A percentile compares a stretch with the other conserved stretches of the same genome.
Evolutionary conservation across 1,284 basidiomycete genomes (phyloP).

Genomic region (Waitea zeae): DNA sequence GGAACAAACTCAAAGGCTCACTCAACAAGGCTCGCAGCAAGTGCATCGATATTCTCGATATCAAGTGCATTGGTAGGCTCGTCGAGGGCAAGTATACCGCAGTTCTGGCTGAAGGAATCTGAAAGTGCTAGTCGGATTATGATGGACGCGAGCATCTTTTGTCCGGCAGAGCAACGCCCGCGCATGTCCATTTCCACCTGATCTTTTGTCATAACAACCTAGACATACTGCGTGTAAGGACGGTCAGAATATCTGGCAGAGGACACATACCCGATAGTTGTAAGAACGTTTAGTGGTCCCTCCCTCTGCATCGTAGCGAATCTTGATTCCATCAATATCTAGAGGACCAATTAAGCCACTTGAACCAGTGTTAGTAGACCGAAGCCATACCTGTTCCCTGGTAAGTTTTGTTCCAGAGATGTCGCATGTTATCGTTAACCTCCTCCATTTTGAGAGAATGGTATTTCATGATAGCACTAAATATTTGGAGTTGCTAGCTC

Average conservation of each 20-base stretch:
- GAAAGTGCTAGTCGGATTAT: constrained; percentile 96
- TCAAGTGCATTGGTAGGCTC: constrained; percentile 98
- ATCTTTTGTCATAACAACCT: constrained; percentile 98
- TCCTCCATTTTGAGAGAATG: constrained; percentile 99
- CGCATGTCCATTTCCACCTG: constrained; percentile 99
- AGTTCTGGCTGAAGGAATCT: constrained; percentile 95
- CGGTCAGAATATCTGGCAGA: constrained; percentile 4
- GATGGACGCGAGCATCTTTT: constrained; percentile 98
- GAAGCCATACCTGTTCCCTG: constrained; percentile 75
- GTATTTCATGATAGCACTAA: constrained; percentile 93
- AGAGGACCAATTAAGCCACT: constrained; percentile 4
- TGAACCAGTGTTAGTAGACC: constrained; percentile 1
- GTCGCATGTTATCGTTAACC: constrained; percentile 93
- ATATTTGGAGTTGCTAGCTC: constrained; percentile 3
- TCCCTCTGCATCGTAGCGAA: constrained; percentile 87
- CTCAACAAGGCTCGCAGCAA: constrained; percentile 87
- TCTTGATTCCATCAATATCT: constrained; percentile 98
- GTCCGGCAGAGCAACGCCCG: constrained; percentile 93
- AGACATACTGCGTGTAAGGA: constrained; percentile 10
- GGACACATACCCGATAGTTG: constrained; percentile 76
- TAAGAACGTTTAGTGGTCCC: constrained; percentile 81
- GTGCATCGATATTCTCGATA: constrained; percentile 89
- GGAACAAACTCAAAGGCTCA: constrained; percentile 22
- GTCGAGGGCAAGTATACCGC: constrained; percentile 93
- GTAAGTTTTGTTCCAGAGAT: constrained; percentile 97